A percentile compares a stretch with the other conserved stretches of the same genome.
Conservation (phyloP, 2,329 filamentous ascomycete species). For the Aspergillus sp. region DNA sequence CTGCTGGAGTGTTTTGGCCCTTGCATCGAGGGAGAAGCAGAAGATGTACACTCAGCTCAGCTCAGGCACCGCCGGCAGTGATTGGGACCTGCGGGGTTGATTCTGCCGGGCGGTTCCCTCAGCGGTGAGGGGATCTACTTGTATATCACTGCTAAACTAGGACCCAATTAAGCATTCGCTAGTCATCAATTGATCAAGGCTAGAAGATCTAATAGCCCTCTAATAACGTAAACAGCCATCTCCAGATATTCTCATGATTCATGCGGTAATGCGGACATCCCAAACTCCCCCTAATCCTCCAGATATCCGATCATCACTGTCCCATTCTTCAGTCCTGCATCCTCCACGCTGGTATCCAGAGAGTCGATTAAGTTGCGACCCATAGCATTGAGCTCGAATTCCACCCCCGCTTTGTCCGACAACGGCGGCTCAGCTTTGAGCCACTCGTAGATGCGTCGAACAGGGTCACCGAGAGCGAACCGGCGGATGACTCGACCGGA, state of each 20-base stretch:
- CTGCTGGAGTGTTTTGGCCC: neutral
- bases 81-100: conserved; percentile 27
- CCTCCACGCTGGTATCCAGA: conserved; percentile 71
- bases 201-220: too few relatives aligned
- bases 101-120: conserved; percentile 29
- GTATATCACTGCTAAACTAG: neutral
- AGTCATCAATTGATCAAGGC: neutral
- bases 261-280: neutral
- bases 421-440: conserved; percentile 78
- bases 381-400: conserved; percentile 87
- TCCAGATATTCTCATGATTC: too few relatives aligned
- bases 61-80: conserved; percentile 8
- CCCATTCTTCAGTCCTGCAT: conserved; percentile 83
- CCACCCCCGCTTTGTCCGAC: conserved; percentile 71
- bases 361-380: conserved; percentile 78
- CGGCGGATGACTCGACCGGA: conserved; percentile 80
- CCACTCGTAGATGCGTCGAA: conserved; percentile 90
- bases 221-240: too few relatives aligned
- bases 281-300: conserved; percentile 48
- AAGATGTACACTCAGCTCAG: neutral
- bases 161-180: too few relatives aligned
- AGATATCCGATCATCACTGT: conserved; percentile 94
- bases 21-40: neutral
- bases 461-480: conserved; percentile 73
- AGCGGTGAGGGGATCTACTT: conserved; percentile 11